Conservation (phyloP, 2,329 filamentous ascomycete species). For the Fusarium gaditjirri region DNA sequence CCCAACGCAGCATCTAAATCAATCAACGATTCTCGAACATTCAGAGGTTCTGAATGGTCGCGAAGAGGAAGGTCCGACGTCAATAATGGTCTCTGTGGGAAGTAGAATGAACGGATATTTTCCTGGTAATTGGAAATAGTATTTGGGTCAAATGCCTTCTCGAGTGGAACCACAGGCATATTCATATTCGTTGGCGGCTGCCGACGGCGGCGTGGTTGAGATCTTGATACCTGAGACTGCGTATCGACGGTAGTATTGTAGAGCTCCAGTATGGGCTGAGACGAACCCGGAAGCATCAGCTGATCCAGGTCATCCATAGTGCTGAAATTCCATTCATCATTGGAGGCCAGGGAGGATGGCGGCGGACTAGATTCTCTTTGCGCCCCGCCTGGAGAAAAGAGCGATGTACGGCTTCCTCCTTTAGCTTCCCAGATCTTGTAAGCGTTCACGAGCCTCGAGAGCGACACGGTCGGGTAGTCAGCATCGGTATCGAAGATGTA, state of each 20-base stretch:
- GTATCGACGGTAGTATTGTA: conserved; percentile 68
- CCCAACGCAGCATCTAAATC: conserved; percentile 71
- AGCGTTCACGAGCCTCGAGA: conserved; percentile 69
- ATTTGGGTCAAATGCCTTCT: conserved; percentile 74
- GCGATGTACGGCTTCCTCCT: conserved; percentile 74
- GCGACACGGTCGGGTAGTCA: conserved; percentile 70
- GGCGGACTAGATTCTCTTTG: conserved; percentile 61
- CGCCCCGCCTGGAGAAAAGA: conserved; percentile 69
- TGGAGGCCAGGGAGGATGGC: conserved; percentile 53
- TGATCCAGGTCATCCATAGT: conserved; percentile 73
- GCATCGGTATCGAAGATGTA: conserved; percentile 73
- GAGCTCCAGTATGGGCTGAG: conserved; percentile 68
- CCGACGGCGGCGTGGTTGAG: conserved; percentile 56
- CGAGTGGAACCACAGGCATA: conserved; percentile 67
- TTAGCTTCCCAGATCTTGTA: conserved; percentile 81
- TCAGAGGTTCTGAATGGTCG: conserved; percentile 61
- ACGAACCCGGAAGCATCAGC: conserved; percentile 64
- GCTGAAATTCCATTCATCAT: conserved; percentile 75
- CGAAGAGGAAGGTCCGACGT: conserved; percentile 65
- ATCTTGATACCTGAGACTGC: conserved; percentile 56
- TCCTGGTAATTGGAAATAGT: conserved; percentile 73
- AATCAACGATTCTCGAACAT: conserved; percentile 70
- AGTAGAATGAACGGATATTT: conserved; percentile 64
- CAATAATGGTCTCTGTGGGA: conserved; percentile 41
- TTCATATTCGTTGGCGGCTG: conserved; percentile 62